Evolutionary conservation across 352 stramenopile species (phyloP).

Genomic region (Phytophthora sp.): DNA sequence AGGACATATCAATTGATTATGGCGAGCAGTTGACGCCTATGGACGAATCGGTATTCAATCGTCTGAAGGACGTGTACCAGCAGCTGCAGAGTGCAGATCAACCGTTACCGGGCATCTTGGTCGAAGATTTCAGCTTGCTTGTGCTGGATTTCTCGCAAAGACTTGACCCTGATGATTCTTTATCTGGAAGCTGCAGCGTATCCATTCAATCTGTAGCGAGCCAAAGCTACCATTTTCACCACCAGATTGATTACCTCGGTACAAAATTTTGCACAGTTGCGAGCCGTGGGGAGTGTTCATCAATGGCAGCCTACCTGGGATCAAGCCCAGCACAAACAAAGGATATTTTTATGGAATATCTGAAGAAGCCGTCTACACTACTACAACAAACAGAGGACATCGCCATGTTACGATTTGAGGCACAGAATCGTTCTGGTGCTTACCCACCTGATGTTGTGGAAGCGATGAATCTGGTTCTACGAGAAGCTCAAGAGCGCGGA

Average conservation of each 20-base stretch:
- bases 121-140: constrained; percentile 31
- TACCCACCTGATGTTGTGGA: constrained; percentile 24
- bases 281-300: constrained; percentile 15
- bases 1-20: neutral
- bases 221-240: constrained; percentile 28
- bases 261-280: constrained; percentile 13
- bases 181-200: neutral
- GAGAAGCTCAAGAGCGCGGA: constrained; percentile 19
- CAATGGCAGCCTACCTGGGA: constrained; percentile 35
- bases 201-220: constrained; percentile 24
- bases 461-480: constrained; percentile 24
- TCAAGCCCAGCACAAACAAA: constrained; percentile 19
- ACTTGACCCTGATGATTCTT: constrained; percentile 7
- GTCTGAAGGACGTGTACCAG: constrained; percentile 16
- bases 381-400: constrained; percentile 21
- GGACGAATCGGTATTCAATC: constrained; percentile 20
- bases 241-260: constrained; percentile 27
- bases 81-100: constrained; percentile 13
- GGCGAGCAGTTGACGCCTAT: constrained; percentile 3
- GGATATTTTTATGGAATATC: constrained; percentile 16
- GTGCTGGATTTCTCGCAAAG: constrained; percentile 12
- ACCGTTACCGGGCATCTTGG: constrained; percentile 13
- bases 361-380: constrained; percentile 22
- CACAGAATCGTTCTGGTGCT: constrained; percentile 27
- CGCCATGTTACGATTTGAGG: constrained; percentile 32